Evolutionary conservation across 495 filamentous ascomycete species (phyloP), one percentile per base, ranked within the genome.

Genomic region (Thermothielavioides terrestris): DNA sequence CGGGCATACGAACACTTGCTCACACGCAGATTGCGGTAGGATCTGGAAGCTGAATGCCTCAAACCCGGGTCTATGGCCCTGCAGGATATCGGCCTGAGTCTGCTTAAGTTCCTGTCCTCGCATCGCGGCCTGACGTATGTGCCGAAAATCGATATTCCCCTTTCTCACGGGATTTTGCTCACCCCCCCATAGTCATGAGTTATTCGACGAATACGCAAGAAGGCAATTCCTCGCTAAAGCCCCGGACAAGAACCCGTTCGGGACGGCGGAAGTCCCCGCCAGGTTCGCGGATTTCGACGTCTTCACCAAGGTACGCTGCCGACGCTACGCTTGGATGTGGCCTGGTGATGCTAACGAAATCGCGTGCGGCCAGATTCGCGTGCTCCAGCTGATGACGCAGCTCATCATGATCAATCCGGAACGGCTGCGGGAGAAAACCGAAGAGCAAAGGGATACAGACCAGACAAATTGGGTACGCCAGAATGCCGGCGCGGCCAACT

Each of bases 201-300:
- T 91, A 39, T 97, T 97, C 56, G 89, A 97, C 63, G 89, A 97
- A 62, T 94, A 96, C 53, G 87, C 91, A 39, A 82, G 88, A 54
- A 81, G 88, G 44, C 91, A 96, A 67, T 98, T 88, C 68, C 69
- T 86, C 55, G 81, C 81, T 23, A 94, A 89, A 70, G 85, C 87
- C 3, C 84, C 88, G 23, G 55, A 78, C 11, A 74, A 79, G 22
- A 96, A 97, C 58, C 91, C 91, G 2, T 97, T 95, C 58, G 90
- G 91, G 9, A 74, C 78, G 17, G 86, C 83, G 4, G 88, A 94
- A 60, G 65, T 68, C 8, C 82, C 89, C 0, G 71, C 73, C 2
- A 83, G 76, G 45, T 95, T 96, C 60, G 66, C 75, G 36, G 79
- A 90, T 21, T 87, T 98, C 46, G 88, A 96, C 67, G 68, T 88